These are phyloP conservation scores for Fusarium continuum DNA, from an alignment of 2,329 filamentous ascomycete species.

Conservation along the genomic window DNA sequence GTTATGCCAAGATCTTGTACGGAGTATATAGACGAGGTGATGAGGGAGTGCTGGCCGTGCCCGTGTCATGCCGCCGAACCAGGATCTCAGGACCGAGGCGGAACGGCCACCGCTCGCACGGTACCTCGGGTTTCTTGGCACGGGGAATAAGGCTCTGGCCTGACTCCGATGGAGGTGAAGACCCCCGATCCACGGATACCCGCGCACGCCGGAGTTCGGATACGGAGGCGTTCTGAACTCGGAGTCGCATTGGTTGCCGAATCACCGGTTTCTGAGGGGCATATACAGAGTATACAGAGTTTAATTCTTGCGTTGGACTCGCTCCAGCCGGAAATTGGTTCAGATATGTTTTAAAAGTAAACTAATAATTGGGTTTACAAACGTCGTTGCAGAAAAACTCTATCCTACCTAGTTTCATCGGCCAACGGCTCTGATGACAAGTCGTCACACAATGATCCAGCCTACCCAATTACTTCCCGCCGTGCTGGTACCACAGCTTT, in stretches of 20 bases:
- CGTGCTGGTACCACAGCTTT: not conserved
- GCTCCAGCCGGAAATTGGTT: too few species aligned
- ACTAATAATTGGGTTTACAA: not conserved
- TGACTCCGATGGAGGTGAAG: too few species aligned
- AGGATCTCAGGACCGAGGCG: not conserved
- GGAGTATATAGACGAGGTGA: too few species aligned
- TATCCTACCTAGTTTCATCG: not conserved
- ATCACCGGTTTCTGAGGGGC: not conserved
- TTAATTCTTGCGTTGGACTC: too few species aligned
- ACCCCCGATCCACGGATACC: not conserved
- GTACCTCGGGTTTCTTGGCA: not conserved
- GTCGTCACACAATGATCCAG: not conserved
- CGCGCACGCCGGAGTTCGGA: not conserved
- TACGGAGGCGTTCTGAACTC: not conserved
- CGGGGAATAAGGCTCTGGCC: not conserved
- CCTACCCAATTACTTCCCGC: not conserved
- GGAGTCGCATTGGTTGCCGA: slow-evolving; percentile 15
- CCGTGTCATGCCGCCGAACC: too few species aligned
- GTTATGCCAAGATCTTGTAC: too few species aligned
- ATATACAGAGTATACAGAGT: too few species aligned
- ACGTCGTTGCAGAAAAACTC: not conserved
- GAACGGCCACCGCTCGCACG: not conserved
- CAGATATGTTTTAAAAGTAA: too few species aligned
- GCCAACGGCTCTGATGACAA: not conserved
- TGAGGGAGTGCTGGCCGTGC: too few species aligned